Conservation (phyloP, 805 yeast species). For the Zygoascus biomembranicola region DNA sequence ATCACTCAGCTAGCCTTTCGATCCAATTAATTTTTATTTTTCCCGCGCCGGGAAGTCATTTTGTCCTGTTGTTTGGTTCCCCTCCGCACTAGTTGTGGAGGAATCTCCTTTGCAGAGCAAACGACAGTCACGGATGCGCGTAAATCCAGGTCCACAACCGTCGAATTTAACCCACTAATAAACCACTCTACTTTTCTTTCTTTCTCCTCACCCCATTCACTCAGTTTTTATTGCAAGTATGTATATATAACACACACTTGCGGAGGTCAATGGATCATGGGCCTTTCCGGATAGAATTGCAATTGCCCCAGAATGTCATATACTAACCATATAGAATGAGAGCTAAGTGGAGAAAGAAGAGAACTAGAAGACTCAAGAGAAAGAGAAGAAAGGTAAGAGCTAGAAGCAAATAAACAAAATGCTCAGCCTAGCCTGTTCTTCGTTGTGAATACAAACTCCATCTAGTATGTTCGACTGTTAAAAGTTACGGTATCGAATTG, state of each 20-base stretch:
- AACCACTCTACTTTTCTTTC: constrained; percentile 1
- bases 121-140: not conserved
- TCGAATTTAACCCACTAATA: not conserved
- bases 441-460: not conserved
- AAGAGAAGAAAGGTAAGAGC: constrained; percentile 99
- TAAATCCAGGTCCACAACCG: not conserved
- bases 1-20: not conserved
- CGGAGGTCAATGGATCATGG: too few relatives aligned
- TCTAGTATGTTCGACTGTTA: not conserved
- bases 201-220: constrained; percentile 8
- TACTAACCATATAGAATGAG: constrained; percentile 22
- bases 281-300: not conserved
- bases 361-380: constrained; percentile 99
- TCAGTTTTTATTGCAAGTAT: constrained; percentile 6
- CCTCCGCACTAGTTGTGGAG: not conserved
- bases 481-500: not conserved
- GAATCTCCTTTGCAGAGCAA: not conserved
- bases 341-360: constrained; percentile 99
- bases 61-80: not conserved
- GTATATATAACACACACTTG: not conserved
- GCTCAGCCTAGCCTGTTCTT: not conserved
- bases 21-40: not conserved
- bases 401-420: constrained; percentile 48
- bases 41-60: not conserved
- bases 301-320: not conserved